Percentiles rank a stretch among this genome's conserved stretches.
Conservation (phyloP, 768 basidiomycete species). For the Grammothele lineata region DNA sequence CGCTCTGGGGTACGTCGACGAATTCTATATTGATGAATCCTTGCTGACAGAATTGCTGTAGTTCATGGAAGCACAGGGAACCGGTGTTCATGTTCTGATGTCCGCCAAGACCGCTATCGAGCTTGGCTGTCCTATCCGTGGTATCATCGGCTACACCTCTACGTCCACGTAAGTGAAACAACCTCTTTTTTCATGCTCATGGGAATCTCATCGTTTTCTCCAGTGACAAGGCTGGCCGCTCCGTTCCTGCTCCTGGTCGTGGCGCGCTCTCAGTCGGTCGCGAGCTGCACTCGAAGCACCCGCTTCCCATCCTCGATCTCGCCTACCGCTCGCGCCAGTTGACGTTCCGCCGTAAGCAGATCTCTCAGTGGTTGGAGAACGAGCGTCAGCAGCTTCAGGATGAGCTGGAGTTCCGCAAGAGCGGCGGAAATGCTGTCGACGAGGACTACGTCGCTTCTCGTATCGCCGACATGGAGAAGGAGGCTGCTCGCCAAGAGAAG, state of each 20-base stretch:
- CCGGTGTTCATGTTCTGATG: constrained; percentile 97
- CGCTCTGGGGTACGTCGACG: constrained; percentile 74
- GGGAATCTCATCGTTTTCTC: constrained; percentile 8
- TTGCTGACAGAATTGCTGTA: constrained; percentile 21
- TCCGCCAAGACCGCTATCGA: constrained; percentile 93
- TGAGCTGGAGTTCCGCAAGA: constrained; percentile 64
- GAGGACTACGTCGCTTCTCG: constrained; percentile 73
- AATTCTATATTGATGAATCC: not conserved
- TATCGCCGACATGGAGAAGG: constrained; percentile 81
- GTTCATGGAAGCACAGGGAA: constrained; percentile 98
- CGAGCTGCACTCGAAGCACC: constrained; percentile 74
- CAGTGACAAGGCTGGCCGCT: constrained; percentile 98
- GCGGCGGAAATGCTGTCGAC: constrained; percentile 45
- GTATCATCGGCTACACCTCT: constrained; percentile 91
- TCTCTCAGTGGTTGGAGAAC: constrained; percentile 89
- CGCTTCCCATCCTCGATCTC: constrained; percentile 76
- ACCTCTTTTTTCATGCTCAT: not conserved
- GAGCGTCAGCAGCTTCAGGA: constrained; percentile 82
- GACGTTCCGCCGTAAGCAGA: constrained; percentile 90
- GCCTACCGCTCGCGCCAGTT: constrained; percentile 92
- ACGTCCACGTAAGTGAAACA: constrained; percentile 81
- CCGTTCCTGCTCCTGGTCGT: constrained; percentile 93
- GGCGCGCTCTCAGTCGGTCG: constrained; percentile 89
- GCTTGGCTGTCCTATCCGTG: constrained; percentile 90
- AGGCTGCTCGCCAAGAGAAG: constrained; percentile 88